Percentiles rank a stretch among this genome's conserved stretches.
Conservation (phyloP, 345 rosid genomes). For the Moricandia arvensis region DNA sequence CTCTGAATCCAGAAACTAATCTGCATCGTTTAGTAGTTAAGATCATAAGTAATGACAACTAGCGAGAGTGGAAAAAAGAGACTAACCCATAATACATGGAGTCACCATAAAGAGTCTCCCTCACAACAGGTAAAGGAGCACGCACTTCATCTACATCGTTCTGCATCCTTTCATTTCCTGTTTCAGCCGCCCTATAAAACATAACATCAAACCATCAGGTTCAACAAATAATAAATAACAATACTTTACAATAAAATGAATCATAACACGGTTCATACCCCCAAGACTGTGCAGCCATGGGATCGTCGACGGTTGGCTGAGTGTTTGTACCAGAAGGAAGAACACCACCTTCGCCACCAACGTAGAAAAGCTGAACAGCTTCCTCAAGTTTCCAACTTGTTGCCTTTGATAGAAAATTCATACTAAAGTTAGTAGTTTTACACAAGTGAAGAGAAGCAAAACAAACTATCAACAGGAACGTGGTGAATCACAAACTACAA, state of each 20-base stretch:
- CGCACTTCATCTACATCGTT: conserved; percentile 72
- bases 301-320: conserved; percentile 38
- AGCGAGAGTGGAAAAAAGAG: neutral
- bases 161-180: conserved; percentile 41
- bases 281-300: conserved; percentile 38
- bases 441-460: neutral
- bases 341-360: conserved; percentile 67
- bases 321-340: conserved; percentile 45
- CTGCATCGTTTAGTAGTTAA: neutral
- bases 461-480: neutral
- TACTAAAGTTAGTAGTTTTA: neutral
- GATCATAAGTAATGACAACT: neutral
- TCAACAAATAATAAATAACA: neutral
- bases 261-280: conserved; percentile 41
- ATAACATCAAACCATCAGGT: conserved; percentile 17
- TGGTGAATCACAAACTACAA: neutral
- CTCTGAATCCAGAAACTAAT: conserved; percentile 4
- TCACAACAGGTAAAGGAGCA: conserved; percentile 87
- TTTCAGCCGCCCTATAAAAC: conserved; percentile 42
- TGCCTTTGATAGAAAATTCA: conserved; percentile 48
- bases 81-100: conserved; percentile 60
- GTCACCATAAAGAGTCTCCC: conserved; percentile 96
- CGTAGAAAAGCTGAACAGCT: conserved; percentile 90
- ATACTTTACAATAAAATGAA: neutral
- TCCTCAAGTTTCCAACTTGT: conserved; percentile 98